Evolutionary conservation across 2,329 filamentous ascomycete species (phyloP).

Genomic region (Sporothrix euskadiensis): DNA sequence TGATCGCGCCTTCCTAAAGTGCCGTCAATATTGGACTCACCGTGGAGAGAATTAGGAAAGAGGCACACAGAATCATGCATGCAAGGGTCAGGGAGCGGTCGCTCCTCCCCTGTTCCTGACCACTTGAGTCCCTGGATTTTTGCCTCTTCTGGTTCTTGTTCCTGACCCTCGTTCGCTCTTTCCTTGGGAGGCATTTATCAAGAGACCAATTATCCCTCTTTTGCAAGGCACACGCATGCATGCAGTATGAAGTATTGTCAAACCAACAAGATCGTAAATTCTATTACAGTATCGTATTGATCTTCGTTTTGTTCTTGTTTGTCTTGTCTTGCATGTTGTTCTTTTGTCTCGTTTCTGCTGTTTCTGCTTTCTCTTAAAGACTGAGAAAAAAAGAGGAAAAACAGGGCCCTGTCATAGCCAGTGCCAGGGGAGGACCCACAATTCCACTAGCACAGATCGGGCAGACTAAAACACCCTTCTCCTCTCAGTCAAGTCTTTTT

Average conservation of each 20-base stretch:
- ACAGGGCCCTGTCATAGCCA: conserved; percentile 10
- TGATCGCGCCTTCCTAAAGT: conserved; percentile 15
- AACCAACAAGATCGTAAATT: not conserved
- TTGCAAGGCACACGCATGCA: not conserved
- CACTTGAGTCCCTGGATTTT: not conserved
- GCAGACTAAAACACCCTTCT: conserved; percentile 9
- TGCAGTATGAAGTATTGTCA: not conserved
- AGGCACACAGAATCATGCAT: conserved; percentile 5
- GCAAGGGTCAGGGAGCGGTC: conserved; percentile 17
- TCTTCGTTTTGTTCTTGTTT: not conserved
- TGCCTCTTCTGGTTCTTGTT: not conserved
- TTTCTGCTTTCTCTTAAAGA: not conserved
- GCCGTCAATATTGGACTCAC: conserved; percentile 19
- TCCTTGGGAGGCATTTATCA: not conserved
- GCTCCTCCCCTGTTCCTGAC: conserved; percentile 3
- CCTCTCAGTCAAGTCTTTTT: not conserved
- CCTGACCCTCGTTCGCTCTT: not conserved
- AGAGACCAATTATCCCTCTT: not conserved
- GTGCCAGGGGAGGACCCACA: not conserved
- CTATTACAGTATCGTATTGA: conserved; percentile 17
- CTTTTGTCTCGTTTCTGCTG: not conserved
- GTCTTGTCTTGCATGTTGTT: not conserved
- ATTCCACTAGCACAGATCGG: conserved; percentile 25
- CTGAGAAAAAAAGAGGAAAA: not conserved
- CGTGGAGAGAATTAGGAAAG: conserved; percentile 8